Evolutionary conservation across 2,329 filamentous ascomycete species (phyloP).

Genomic region (Penicillium hesseltinei): DNA sequence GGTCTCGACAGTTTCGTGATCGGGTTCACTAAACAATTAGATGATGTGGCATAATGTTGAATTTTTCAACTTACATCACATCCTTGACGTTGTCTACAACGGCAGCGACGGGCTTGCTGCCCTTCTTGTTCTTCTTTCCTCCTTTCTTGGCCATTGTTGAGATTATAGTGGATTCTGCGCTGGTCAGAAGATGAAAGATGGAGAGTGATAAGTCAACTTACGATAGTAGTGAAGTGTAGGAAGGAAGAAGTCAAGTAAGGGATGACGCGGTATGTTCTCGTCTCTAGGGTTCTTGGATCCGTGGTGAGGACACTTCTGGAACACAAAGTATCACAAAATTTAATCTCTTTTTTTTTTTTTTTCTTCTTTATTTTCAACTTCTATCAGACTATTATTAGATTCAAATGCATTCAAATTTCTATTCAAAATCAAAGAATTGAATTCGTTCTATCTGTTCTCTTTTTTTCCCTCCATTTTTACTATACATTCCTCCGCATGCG

Average conservation of each 20-base stretch:
- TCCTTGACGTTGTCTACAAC: slow-evolving; percentile 23
- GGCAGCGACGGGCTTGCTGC: slow-evolving; percentile 25
- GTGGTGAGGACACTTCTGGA: slow-evolving; percentile 8
- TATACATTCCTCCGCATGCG: slow-evolving; percentile 5
- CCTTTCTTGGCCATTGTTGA: slow-evolving; percentile 36
- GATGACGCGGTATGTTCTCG: slow-evolving; percentile 20
- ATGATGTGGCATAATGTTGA: not conserved
- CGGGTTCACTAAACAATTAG: slow-evolving; percentile 20
- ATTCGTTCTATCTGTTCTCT: not conserved
- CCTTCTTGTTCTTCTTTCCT: slow-evolving; percentile 36
- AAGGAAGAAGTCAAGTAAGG: slow-evolving; percentile 23
- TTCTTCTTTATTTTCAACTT: not conserved
- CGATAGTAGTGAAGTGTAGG: slow-evolving; percentile 10
- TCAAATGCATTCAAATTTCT: not conserved
- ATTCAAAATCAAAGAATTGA: not conserved
- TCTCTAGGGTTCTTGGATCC: slow-evolving; percentile 5
- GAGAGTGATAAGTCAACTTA: slow-evolving; percentile 4
- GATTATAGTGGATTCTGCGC: not conserved
- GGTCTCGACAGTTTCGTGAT: slow-evolving; percentile 22
- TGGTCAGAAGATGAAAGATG: slow-evolving; percentile 13
- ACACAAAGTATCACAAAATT: slow-evolving; percentile 4
- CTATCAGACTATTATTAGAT: not conserved
- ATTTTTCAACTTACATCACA: slow-evolving; percentile 31
- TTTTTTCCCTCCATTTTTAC: not conserved
- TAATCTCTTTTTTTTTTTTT: not conserved